These are phyloP conservation scores for Paspalum notatum DNA, from an alignment of 176 grass and related monocot species.

Conservation along the genomic window DNA sequence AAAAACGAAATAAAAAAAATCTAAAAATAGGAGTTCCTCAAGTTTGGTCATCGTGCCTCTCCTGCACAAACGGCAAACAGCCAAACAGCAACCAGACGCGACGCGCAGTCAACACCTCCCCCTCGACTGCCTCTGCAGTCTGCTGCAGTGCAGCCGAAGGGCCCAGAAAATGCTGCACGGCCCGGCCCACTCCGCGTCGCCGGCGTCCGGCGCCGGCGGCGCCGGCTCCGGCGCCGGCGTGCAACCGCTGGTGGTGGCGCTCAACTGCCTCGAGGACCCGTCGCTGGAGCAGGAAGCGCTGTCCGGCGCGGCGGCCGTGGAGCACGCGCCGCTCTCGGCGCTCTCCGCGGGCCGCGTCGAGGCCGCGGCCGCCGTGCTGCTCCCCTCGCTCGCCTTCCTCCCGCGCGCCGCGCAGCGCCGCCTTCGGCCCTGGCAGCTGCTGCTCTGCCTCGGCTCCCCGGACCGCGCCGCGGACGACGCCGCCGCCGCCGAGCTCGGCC, in stretches of 20 bases:
- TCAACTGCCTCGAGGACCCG: conserved; percentile 86
- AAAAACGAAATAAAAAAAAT: too few relatives aligned
- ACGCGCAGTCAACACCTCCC: background rate
- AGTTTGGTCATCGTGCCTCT: too few relatives aligned
- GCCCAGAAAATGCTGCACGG: conserved; percentile 52
- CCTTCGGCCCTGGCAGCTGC: conserved; percentile 85
- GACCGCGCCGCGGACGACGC: conserved; percentile 74
- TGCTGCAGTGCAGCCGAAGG: background rate
- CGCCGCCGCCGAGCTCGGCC: conserved; percentile 80
- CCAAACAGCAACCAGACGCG: background rate
- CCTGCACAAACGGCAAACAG: background rate
- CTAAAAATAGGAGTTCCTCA: too few relatives aligned
- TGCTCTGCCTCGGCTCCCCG: conserved; percentile 78
- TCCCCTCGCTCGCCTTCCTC: conserved; percentile 81
- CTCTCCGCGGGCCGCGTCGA: conserved; percentile 67
- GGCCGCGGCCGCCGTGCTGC: conserved; percentile 65
- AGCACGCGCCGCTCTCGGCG: conserved; percentile 70
- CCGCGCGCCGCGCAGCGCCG: conserved; percentile 87
- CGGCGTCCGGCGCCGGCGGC: background rate
- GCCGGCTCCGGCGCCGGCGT: background rate
- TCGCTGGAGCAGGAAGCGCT: conserved; percentile 72
- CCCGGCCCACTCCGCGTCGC: conserved; percentile 40
- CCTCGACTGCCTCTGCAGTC: background rate
- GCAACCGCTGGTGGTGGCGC: conserved; percentile 65
- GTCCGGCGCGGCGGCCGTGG: conserved; percentile 61